Conservation (phyloP, 805 yeast species). For the Ogataea pignaliae region DNA sequence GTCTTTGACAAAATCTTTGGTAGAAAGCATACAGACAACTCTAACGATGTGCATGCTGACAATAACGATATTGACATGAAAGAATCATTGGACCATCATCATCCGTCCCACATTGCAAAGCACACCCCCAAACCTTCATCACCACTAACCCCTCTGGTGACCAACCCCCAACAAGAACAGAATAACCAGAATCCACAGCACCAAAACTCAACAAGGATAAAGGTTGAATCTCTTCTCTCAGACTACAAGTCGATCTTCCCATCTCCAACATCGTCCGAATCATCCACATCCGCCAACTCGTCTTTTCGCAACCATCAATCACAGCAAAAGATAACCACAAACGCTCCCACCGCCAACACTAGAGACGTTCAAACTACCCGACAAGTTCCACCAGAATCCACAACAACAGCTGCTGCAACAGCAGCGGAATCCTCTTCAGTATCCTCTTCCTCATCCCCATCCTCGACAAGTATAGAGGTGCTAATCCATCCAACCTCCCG, state of each 20-base stretch:
- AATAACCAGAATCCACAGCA: neutral
- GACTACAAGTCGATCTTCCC: conserved; percentile 25
- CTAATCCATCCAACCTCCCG: conserved; percentile 9
- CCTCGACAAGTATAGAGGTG: conserved; percentile 15
- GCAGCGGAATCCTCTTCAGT: too few relatives aligned
- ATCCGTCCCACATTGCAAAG: conserved; percentile 1
- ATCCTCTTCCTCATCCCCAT: conserved; percentile 5
- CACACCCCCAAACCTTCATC: neutral
- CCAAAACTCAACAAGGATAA: conserved; percentile 7
- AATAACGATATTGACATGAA: conserved; percentile 6
- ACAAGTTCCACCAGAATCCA: neutral
- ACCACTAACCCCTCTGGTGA: neutral
- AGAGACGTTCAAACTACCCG: neutral
- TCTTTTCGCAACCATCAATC: neutral
- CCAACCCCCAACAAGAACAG: neutral
- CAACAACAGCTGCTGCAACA: neutral
- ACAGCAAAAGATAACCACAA: neutral
- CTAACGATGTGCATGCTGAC: neutral
- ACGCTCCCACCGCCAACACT: neutral
- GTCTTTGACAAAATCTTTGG: conserved; percentile 13
- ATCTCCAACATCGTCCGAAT: conserved; percentile 17
- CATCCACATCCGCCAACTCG: conserved; percentile 3
- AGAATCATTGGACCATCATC: conserved; percentile 1
- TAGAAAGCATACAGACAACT: neutral
- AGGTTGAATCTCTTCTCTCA: conserved; percentile 14